Conservation (phyloP, 257 asterid genomes). For the Plantago major region DNA sequence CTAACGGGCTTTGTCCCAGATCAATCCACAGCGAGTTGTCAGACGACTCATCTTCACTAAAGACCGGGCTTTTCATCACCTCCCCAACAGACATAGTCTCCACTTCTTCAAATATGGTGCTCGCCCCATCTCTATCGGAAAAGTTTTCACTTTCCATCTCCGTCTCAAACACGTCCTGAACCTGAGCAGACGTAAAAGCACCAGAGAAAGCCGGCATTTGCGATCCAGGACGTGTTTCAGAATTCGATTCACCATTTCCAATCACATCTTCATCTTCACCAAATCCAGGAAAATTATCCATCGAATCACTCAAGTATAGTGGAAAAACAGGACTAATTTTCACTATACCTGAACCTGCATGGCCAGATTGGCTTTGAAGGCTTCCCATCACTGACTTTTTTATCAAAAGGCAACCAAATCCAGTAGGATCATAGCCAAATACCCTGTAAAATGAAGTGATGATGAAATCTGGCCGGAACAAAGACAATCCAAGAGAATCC, state of each 20-base stretch:
- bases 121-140: constrained; percentile 89
- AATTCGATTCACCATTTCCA: constrained; percentile 48
- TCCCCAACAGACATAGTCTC: constrained; percentile 93
- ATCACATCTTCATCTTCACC: constrained; percentile 59
- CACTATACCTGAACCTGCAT: constrained; percentile 93
- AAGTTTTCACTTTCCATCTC: constrained; percentile 89
- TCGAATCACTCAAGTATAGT: constrained; percentile 79
- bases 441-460: constrained; percentile 93
- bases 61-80: constrained; percentile 91
- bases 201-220: constrained; percentile 99
- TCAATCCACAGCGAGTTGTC: constrained; percentile 98
- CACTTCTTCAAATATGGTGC: constrained; percentile 91
- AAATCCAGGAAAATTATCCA: constrained; percentile 83
- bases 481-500: constrained; percentile 97
- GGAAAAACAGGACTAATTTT: constrained; percentile 91
- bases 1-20: constrained; percentile 88
- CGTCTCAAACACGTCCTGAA: constrained; percentile 82
- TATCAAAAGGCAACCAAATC: constrained; percentile 94
- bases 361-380: constrained; percentile 91
- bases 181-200: constrained; percentile 94
- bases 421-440: constrained; percentile 96
- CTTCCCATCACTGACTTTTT: constrained; percentile 92
- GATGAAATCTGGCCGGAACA: constrained; percentile 93
- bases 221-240: constrained; percentile 56
- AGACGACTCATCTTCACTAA: constrained; percentile 95